Base-by-base conservation (phyloP, 1,284 basidiomycete genomes). In the Thecaphora thlaspeos region DNA sequence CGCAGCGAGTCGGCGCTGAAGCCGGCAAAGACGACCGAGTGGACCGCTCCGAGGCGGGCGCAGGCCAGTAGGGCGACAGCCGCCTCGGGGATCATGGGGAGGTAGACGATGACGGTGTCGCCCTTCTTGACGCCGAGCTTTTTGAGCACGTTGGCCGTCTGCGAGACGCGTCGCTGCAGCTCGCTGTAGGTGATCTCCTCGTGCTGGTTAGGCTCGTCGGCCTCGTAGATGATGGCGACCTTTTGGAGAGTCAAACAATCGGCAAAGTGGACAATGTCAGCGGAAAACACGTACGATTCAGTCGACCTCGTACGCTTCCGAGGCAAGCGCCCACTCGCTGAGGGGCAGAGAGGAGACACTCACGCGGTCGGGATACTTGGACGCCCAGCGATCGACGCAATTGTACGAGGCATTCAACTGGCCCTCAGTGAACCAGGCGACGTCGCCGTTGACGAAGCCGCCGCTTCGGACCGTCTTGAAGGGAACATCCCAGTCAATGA, bases 11-110 rank as follows among this genome's bases (percentile, higher is more conserved):
- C 95, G n/a, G 93, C 87, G 10, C 88, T 91, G 83, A 98, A 98
- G 15, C 95, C 94, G 45, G 94, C 94, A 74, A 98, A 98, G 62
- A 98, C 88, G 75, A 97, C 94, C n/a, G 91, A 95, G 82, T 98
- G 95, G 50, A 98, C 83, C 23, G 95, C 94, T 48, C 94, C 95
- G 73, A 98, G 90, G 70, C 94, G 88, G 7, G 94, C 93, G 80
- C 93, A 97, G 19, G 94, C 94, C 48, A 98, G 87, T 85, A 98
- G 92, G 28, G 93, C 88, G 34, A 91, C 91, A 47, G 88, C 90
- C 18, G 94, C 88, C 72, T 97, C 80, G 51, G 80, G 80, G 24
- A 80, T 77, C 77, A 78, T 79, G 59, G 71, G 75, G 19, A 76
- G 68, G 74, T 97, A 97, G 63, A 97, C 59, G 38, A 75, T 71